Base-by-base conservation (phyloP, 345 rosid genomes). In the Syzygium aromaticum region DNA sequence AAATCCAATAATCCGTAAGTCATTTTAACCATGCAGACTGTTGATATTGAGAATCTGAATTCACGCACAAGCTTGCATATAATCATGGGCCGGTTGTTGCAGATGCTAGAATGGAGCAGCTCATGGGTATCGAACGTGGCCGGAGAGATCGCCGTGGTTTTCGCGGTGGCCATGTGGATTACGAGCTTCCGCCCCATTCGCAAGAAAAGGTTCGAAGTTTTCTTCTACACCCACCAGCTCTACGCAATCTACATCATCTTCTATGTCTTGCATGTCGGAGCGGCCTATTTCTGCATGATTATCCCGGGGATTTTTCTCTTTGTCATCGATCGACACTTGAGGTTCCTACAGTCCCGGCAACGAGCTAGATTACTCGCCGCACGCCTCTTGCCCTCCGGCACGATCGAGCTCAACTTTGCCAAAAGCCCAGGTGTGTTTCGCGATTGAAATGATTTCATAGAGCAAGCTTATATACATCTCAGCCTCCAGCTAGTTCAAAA, bases 301-400 rank as follows among this genome's bases (percentile, higher is more conserved):
- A 91, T 95, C 30, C 94, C 94, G 25, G 93, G 94, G 27, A 91
- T 94, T 86, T 93, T 89, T 88, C 96, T 93, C 86, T 94, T 43
- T 43, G 11, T 92, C 54, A 67, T 95, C 27, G 94, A 93, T 86
- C 93, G 93, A 3, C 92, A 19, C 89, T 85, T 93, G 86, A 86
- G 96, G 85, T 91, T 92, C 90, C 77, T 95, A 21, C 96, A 95
- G 90, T 94, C 95, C 25, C 89, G 88, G 23, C 90, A 54, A 64
- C 80, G 64, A 11, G 87, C 90, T 80, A 86, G 90, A 51, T 54
- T 94, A 22, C 84, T 91, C 84, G 89, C 96, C 2, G 91, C 95
- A 5, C 91, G 91, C 9, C 49, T 92, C 86, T 87, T 93, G 73
- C 94, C 93, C 5, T 91, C 94, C 43, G 77, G 90, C 80, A 88